These are phyloP conservation scores for Fusarium verticillioides DNA, from an alignment of 2,329 filamentous ascomycete genomes.

Conservation along the genomic window DNA sequence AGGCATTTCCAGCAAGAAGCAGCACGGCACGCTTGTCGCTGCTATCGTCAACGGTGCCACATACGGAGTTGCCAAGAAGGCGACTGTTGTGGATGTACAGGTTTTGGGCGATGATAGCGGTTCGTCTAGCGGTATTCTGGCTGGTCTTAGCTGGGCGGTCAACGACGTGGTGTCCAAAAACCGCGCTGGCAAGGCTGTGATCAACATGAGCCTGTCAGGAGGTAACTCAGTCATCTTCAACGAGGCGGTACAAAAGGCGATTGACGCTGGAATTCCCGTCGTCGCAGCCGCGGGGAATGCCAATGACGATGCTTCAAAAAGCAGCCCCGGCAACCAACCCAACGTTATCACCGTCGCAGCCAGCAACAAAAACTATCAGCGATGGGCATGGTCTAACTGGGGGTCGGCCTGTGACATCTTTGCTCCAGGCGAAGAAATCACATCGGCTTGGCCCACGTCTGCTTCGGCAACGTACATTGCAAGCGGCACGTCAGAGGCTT, in stretches of 20 bases:
- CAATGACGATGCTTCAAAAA: conserved; percentile 2
- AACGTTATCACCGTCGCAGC: conserved; percentile 43
- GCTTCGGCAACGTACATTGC: neutral
- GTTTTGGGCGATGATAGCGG: neutral
- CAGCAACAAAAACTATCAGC: conserved; percentile 47
- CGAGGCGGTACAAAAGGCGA: conserved; percentile 29
- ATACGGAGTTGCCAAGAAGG: conserved; percentile 29
- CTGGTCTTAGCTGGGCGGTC: conserved; percentile 48
- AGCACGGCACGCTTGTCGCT: conserved; percentile 21
- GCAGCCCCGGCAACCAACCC: conserved; percentile 31
- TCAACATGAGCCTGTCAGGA: conserved; percentile 55
- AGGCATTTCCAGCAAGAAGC: neutral
- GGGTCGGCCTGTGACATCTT: conserved; percentile 39
- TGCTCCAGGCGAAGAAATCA: conserved; percentile 6
- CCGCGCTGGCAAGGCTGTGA: conserved; percentile 49
- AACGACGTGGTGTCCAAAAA: conserved; percentile 45
- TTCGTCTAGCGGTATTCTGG: conserved; percentile 33
- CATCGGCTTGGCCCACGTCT: conserved; percentile 44
- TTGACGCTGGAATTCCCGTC: conserved; percentile 48
- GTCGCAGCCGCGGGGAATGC: conserved; percentile 48
- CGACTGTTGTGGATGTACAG: conserved; percentile 8
- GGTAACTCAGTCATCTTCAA: conserved; percentile 12
- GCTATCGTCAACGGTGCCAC: conserved; percentile 13
- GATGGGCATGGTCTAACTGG: conserved; percentile 58
- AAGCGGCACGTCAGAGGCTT: conserved; percentile 33